Conservation (phyloP, 1,284 basidiomycete genomes). For the Trichosporon faecale region DNA sequence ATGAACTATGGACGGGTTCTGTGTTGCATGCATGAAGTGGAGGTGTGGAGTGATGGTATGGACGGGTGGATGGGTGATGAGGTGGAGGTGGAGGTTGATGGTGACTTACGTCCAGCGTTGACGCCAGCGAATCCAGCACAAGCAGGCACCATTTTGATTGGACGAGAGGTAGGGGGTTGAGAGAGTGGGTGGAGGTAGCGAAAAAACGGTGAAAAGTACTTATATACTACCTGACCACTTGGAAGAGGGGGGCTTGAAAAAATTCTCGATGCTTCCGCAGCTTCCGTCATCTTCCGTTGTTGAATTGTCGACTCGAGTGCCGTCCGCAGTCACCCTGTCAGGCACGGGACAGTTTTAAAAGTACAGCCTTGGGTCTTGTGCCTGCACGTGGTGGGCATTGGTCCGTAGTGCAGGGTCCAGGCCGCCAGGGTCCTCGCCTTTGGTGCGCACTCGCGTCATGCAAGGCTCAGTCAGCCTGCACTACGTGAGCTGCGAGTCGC, state of each 20-base stretch:
- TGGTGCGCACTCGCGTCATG: not conserved
- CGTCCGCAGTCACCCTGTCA: not conserved
- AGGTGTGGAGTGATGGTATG: not conserved
- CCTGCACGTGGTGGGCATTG: not conserved
- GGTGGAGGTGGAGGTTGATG: not conserved
- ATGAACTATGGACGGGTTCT: not conserved
- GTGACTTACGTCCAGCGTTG: constrained; percentile 8
- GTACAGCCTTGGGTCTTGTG: not conserved
- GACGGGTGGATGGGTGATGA: not conserved
- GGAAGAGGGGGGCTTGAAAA: not conserved
- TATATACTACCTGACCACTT: constrained; percentile 1
- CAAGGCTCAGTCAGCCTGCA: too few relatives aligned
- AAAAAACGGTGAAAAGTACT: not conserved
- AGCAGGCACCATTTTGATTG: constrained; percentile 14
- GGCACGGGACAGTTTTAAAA: not conserved
- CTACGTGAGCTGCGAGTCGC: too few relatives aligned
- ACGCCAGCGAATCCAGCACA: constrained; percentile 12
- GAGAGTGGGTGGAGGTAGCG: constrained; percentile 5
- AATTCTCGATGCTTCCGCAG: constrained; percentile 8
- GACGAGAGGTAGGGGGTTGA: not conserved
- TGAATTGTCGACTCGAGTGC: not conserved
- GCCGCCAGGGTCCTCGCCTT: not conserved
- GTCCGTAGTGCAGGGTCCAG: too few relatives aligned
- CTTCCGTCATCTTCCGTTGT: not conserved
- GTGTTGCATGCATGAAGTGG: constrained; percentile 4